phyloP scores from a whole-genome alignment of 495 filamentous ascomycete species.

The Mytilinidion resinicola region DNA sequence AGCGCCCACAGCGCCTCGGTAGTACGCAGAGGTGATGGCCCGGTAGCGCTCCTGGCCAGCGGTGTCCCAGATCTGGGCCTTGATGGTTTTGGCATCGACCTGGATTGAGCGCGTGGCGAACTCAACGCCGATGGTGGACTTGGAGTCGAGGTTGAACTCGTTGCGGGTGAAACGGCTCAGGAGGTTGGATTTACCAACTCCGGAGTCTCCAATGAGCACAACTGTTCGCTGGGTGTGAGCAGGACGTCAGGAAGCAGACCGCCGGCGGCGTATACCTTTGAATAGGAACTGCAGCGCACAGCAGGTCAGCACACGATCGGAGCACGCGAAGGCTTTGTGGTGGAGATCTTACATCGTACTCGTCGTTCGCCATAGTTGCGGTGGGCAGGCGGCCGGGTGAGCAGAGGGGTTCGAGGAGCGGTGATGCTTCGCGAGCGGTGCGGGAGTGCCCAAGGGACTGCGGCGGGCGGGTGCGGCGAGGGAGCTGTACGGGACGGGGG shows the following conservation, averaged over 20 bases:
- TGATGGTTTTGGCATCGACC: slow-evolving; percentile 99
- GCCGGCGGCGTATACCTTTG: slow-evolving; percentile 63
- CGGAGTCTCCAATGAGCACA: slow-evolving; percentile 96
- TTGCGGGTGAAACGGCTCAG: slow-evolving; percentile 99
- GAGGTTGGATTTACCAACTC: slow-evolving; percentile 99
- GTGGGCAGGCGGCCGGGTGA: slow-evolving; percentile 8
- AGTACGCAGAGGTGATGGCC: slow-evolving; percentile 98
- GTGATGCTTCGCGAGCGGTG: slow-evolving; percentile 2
- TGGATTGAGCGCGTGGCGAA: slow-evolving; percentile 98
- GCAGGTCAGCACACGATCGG: slow-evolving; percentile 25
- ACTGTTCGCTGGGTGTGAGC: slow-evolving; percentile 49
- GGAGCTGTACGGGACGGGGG: neutral
- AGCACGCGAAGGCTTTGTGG: slow-evolving; percentile 9
- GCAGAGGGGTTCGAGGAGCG: neutral
- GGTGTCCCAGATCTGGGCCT: slow-evolving; percentile 99
- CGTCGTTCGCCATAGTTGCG: slow-evolving; percentile 92
- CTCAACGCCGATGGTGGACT: slow-evolving; percentile 99
- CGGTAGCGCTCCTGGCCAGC: slow-evolving; percentile 98
- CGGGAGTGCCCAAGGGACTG: neutral
- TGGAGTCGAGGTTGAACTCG: slow-evolving; percentile 99
- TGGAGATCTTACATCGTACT: slow-evolving; percentile 86
- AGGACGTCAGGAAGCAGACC: slow-evolving; percentile 25
- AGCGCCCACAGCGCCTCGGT: slow-evolving; percentile 93
- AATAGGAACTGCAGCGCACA: slow-evolving; percentile 76
- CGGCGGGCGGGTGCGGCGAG: neutral